Evolutionary conservation across 2,329 filamentous ascomycete genomes (phyloP).

Genomic region (Monosporascus sp.): DNA sequence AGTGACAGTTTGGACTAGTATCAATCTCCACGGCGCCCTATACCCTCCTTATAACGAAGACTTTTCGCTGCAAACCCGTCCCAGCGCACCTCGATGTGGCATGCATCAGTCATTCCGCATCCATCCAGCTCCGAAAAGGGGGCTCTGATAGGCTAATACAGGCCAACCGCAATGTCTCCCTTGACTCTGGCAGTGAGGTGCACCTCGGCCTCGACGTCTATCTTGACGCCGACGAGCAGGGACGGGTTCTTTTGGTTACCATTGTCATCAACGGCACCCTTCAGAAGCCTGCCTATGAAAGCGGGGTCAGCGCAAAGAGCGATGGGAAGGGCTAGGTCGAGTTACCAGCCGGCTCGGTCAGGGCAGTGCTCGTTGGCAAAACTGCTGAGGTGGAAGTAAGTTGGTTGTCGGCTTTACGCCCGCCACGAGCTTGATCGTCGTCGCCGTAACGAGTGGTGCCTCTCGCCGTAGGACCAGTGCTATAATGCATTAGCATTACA

Average conservation of each 20-base stretch:
- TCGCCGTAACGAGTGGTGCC: neutral
- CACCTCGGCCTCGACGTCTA: constrained; percentile 58
- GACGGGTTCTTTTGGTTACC: constrained; percentile 54
- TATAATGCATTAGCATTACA: neutral
- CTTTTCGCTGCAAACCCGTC: neutral
- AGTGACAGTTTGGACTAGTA: too few species aligned
- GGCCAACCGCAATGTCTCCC: constrained; percentile 55
- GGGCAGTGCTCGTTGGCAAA: neutral
- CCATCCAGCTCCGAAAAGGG: neutral
- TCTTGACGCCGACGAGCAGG: constrained; percentile 56
- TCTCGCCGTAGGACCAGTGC: neutral
- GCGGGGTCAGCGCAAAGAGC: neutral
- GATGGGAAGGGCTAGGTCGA: neutral
- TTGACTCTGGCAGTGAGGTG: constrained; percentile 55
- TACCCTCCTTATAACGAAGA: too few species aligned
- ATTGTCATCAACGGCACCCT: constrained; percentile 51
- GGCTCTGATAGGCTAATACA: constrained; percentile 37
- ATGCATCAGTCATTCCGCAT: neutral
- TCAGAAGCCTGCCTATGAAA: constrained; percentile 46
- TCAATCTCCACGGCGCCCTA: too few species aligned
- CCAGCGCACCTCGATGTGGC: neutral
- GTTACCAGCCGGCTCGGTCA: neutral
- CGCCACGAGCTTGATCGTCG: neutral
- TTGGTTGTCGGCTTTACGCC: neutral
- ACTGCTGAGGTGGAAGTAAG: neutral